Evolutionary conservation across 768 basidiomycete species (phyloP).

Genomic region (Cyathus striatus): DNA sequence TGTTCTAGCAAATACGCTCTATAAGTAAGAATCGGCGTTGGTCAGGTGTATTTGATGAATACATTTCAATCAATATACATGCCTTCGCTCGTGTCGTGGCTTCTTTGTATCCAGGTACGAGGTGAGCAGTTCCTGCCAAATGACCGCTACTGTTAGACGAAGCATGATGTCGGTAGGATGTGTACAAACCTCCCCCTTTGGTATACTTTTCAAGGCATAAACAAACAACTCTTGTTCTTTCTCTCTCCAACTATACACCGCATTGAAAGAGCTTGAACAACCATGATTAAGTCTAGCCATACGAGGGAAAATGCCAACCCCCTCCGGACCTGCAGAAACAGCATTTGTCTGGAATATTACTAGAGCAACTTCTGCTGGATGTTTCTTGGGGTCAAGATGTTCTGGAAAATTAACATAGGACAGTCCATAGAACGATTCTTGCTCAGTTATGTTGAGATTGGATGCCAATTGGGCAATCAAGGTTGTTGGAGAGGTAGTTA

Average conservation of each 20-base stretch:
- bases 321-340: constrained; percentile 45
- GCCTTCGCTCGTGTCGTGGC: constrained; percentile 51
- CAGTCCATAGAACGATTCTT: constrained; percentile 44
- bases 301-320: constrained; percentile 60
- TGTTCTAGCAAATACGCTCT: constrained; percentile 44
- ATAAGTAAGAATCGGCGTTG: constrained; percentile 4
- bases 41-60: background rate
- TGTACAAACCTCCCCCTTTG: constrained; percentile 42
- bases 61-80: constrained; percentile 5
- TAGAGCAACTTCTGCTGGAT: constrained; percentile 43
- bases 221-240: constrained; percentile 44
- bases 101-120: constrained; percentile 56
- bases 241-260: constrained; percentile 57
- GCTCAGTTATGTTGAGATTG: constrained; percentile 23
- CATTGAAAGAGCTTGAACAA: constrained; percentile 63
- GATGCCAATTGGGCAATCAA: constrained; percentile 33
- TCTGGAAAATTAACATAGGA: constrained; percentile 52
- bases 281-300: constrained; percentile 69
- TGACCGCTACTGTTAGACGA: background rate
- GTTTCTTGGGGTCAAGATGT: constrained; percentile 27
- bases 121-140: constrained; percentile 52
- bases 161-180: constrained; percentile 1
- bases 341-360: constrained; percentile 69
- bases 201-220: constrained; percentile 51
- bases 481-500: constrained; percentile 37